A percentile compares a stretch with the other conserved stretches of the same genome.
Conservation (phyloP, 179 eudicot genomes). For the Heliamphora pulchella region DNA sequence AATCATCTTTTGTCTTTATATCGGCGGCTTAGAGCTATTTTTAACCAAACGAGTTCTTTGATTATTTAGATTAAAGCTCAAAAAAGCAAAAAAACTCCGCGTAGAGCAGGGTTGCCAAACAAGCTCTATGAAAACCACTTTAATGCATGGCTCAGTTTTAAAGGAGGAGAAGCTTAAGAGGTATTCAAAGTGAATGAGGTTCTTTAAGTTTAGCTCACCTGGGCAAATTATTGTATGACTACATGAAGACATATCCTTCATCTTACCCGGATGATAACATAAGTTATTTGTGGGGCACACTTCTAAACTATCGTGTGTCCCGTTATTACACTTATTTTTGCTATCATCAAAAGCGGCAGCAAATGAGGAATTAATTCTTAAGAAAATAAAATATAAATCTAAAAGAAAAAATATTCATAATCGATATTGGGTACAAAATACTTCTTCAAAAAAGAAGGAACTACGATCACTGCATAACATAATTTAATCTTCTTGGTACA, state of each 20-base stretch:
- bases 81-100: too few species aligned
- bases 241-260: constrained; percentile 6
- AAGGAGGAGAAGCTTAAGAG: constrained; percentile 5
- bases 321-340: background rate
- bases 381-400: too few species aligned
- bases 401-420: background rate
- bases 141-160: background rate
- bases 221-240: background rate
- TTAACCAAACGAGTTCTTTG: too few species aligned
- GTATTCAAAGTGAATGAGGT: background rate
- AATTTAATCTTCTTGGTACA: background rate
- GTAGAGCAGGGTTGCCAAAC: too few species aligned
- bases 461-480: background rate
- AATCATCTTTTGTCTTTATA: too few species aligned
- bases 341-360: background rate
- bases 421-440: background rate
- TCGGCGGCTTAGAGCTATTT: too few species aligned
- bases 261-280: background rate
- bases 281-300: background rate
- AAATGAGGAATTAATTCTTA: background rate
- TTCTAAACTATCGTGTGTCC: background rate
- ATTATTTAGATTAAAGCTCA: too few species aligned
- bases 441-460: background rate
- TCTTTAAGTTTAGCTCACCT: background rate
- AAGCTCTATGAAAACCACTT: too few species aligned